These are phyloP conservation scores for Platanus orientalis DNA, from an alignment of 164 flowering plant genomes.

Conservation along the genomic window DNA sequence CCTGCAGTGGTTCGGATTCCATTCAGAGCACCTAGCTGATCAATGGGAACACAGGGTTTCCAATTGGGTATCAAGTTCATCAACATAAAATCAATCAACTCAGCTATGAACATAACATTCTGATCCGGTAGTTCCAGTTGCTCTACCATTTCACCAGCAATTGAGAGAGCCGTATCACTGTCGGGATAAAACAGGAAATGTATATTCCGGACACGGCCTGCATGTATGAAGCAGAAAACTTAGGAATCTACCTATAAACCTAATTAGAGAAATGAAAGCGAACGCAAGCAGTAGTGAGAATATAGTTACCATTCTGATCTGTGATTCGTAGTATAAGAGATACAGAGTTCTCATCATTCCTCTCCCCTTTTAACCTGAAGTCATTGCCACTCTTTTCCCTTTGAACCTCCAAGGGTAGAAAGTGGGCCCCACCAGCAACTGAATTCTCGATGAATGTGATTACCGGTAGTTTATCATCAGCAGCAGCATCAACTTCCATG, in stretches of 20 bases:
- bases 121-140: conserved; percentile 66
- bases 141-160: conserved; percentile 87
- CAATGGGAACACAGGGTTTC: conserved; percentile 41
- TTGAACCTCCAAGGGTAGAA: conserved; percentile 36
- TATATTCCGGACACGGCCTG: conserved; percentile 67
- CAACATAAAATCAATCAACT: conserved; percentile 59
- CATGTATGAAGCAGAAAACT: conserved; percentile 9
- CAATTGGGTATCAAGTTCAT: conserved; percentile 54
- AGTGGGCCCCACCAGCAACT: conserved; percentile 9
- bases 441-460: conserved; percentile 17
- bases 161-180: conserved; percentile 66
- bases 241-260: not conserved
- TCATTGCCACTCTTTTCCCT: conserved; percentile 45
- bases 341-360: conserved; percentile 51
- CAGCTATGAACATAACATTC: conserved; percentile 71
- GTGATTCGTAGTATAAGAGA: conserved; percentile 64
- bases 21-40: conserved; percentile 24
- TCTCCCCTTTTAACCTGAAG: conserved; percentile 61
- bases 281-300: not conserved
- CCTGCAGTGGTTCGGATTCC: conserved; percentile 13
- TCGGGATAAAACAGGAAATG: conserved; percentile 66
- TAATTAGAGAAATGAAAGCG: not conserved
- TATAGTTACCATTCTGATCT: conserved; percentile 42
- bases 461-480: conserved; percentile 21
- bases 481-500: conserved; percentile 66